Base-by-base conservation (phyloP, 306 rosid species). In the Cicer arietinum region DNA sequence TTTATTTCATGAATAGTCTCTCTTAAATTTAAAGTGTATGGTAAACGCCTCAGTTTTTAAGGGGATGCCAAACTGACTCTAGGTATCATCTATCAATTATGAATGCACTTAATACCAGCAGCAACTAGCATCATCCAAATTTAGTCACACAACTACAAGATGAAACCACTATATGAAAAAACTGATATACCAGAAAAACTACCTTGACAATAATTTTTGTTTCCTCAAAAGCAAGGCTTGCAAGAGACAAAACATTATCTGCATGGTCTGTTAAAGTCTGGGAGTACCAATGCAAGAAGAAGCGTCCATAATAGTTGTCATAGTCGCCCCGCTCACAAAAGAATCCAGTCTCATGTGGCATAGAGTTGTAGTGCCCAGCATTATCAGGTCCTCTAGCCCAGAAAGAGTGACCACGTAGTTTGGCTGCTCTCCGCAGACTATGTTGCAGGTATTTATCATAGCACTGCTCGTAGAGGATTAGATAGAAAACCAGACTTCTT, bases 341-440 rank as follows among this genome's bases (percentile, higher is more conserved):
- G 89, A 94, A 94, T 59, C 93, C 97, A 73, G 97, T 88, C 79
- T 91, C 98, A 70, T 91, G 94, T 12, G 98, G 97, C 89, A 84
- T 85, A 67, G 98, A 94, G 78, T 91, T 94, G 81, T 94, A 94
- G 66, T 84, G 85, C 60, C 97, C 98, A 44, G 95, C 93, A 86
- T 94, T 94, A 77, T 91, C 96, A 76, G 98, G 98, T 79, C 93
- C 97, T 83, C 91, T 90, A 42, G 88, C 98, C 98, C 98, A 94
- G 67, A 87, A 91, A 66, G 96, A 78, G 78, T 94, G 97, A 67
- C 98, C 98, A 14, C 96, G 97, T 73, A 80, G 80, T 77, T 92
- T 90, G 72, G 97, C 97, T 54, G 96, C 98, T 80, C 79, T 87
- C 62, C 84, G 84, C 30, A 94, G 90, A 71, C 96, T 91, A 81